Evolutionary conservation across 768 basidiomycete genomes (phyloP).

Genomic region (Leccinum pellstonianum): DNA sequence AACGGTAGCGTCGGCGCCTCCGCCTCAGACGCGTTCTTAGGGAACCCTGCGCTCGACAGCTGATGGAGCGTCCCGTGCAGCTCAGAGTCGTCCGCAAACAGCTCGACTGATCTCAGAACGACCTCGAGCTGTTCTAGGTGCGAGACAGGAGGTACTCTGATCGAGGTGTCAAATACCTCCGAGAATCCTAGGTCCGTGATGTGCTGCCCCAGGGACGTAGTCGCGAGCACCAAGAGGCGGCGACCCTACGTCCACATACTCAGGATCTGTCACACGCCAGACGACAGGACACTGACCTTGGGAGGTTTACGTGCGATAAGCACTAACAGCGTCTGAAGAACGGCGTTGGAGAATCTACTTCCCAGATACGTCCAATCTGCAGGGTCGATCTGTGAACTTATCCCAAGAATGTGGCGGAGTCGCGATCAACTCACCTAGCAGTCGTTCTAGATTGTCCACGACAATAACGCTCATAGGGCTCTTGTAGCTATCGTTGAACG

Average conservation of each 20-base stretch:
- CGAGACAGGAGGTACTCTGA: constrained; percentile 81
- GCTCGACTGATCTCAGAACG: constrained; percentile 74
- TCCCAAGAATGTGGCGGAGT: not conserved
- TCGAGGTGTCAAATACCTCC: constrained; percentile 87
- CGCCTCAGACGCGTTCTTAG: constrained; percentile 38
- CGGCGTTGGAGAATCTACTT: constrained; percentile 92
- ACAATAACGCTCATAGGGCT: constrained; percentile 95
- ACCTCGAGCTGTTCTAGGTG: constrained; percentile 67
- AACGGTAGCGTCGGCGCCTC: constrained; percentile 48
- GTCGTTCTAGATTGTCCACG: constrained; percentile 89
- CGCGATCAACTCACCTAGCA: constrained; percentile 63
- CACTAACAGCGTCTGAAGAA: constrained; percentile 87
- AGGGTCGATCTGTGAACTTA: constrained; percentile 7
- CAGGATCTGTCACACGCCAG: constrained; percentile 1
- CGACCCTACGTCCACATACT: constrained; percentile 60
- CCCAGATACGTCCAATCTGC: constrained; percentile 97
- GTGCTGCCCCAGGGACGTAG: constrained; percentile 84
- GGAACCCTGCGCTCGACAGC: constrained; percentile 73
- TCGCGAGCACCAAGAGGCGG: constrained; percentile 88
- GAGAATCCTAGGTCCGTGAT: constrained; percentile 84
- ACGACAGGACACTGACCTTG: constrained; percentile 53
- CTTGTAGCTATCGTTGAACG: constrained; percentile 95
- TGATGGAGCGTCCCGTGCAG: constrained; percentile 57
- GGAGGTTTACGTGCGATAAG: constrained; percentile 88
- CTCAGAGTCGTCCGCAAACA: constrained; percentile 62